Conservation (phyloP, 805 yeast genomes). For the Wickerhamiella sergipiensis region DNA sequence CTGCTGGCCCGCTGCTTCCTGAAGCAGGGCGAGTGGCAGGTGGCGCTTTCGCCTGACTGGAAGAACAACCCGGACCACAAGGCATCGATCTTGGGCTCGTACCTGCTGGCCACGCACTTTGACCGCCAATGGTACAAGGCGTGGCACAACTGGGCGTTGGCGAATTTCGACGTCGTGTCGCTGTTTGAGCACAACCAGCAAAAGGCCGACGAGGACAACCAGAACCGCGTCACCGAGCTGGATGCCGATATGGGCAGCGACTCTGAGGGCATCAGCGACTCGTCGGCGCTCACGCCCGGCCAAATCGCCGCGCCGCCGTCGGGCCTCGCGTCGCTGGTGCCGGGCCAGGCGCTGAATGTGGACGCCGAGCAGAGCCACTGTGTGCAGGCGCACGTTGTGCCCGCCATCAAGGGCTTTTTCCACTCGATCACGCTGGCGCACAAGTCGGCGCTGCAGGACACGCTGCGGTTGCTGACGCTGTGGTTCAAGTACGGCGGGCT, state of each 20-base stretch:
- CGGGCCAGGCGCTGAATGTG: slow-evolving; percentile 18
- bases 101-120: slow-evolving; percentile 85
- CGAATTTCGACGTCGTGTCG: slow-evolving; percentile 89
- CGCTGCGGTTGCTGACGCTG: slow-evolving; percentile 71
- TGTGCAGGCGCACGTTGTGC: slow-evolving; percentile 79
- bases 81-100: slow-evolving; percentile 81
- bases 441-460: slow-evolving; percentile 83
- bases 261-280: not conserved
- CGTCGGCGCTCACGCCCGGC: not conserved
- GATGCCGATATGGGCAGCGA: not conserved
- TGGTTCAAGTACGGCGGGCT: slow-evolving; percentile 97
- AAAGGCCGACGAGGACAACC: slow-evolving; percentile 6
- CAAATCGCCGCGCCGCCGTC: not conserved
- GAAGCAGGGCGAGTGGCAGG: slow-evolving; percentile 98
- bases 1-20: slow-evolving; percentile 85
- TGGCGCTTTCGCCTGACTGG: slow-evolving; percentile 70
- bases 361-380: slow-evolving; percentile 25
- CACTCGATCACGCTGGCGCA: slow-evolving; percentile 81
- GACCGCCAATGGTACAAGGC: slow-evolving; percentile 93
- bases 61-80: slow-evolving; percentile 47
- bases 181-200: slow-evolving; percentile 27
- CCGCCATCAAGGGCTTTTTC: slow-evolving; percentile 93
- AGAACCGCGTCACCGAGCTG: not conserved
- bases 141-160: slow-evolving; percentile 99
- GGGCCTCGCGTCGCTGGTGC: slow-evolving; percentile 5